A percentile compares a stretch with the other conserved stretches of the same genome.
phyloP scores from a whole-genome alignment of 1,284 basidiomycete species.

The Schizophyllum amplum region DNA sequence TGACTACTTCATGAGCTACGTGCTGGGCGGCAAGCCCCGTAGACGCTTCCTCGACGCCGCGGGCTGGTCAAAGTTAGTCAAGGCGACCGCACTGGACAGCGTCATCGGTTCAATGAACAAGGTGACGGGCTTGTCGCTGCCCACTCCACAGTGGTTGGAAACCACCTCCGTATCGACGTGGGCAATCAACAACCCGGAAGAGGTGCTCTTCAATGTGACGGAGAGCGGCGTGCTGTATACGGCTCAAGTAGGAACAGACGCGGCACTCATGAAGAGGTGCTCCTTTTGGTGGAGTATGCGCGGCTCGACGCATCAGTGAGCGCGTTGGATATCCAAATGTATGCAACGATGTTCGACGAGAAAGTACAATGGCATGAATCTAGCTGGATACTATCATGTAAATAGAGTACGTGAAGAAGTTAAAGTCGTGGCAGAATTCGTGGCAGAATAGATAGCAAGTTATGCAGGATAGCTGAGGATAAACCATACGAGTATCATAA shows the following conservation, averaged over 20 bases:
- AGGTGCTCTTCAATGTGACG: slow-evolving; percentile 21
- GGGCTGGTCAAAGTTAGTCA: neutral
- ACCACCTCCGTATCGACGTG: slow-evolving; percentile 5
- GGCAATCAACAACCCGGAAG: slow-evolving; percentile 11
- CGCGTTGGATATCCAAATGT: too few species aligned
- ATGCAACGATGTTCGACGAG: too few species aligned
- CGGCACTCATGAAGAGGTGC: slow-evolving; percentile 13
- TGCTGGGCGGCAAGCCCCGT: slow-evolving; percentile 11
- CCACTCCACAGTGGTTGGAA: neutral
- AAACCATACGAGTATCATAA: neutral
- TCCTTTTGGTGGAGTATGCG: slow-evolving; percentile 5
- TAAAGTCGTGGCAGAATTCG: too few species aligned
- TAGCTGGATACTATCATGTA: too few species aligned
- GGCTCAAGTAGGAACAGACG: slow-evolving; percentile 11
- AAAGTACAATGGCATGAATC: too few species aligned
- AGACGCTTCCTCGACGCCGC: slow-evolving; percentile 1
- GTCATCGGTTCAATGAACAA: neutral
- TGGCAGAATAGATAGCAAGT: too few species aligned
- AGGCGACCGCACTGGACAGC: neutral
- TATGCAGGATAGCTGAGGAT: too few species aligned
- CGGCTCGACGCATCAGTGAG: neutral
- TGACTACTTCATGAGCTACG: slow-evolving; percentile 13
- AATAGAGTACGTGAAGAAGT: too few species aligned
- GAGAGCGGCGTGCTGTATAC: slow-evolving; percentile 11
- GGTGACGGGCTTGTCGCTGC: neutral